Conservation (phyloP, 2,329 filamentous ascomycete species). For the Clonostachys sp. region DNA sequence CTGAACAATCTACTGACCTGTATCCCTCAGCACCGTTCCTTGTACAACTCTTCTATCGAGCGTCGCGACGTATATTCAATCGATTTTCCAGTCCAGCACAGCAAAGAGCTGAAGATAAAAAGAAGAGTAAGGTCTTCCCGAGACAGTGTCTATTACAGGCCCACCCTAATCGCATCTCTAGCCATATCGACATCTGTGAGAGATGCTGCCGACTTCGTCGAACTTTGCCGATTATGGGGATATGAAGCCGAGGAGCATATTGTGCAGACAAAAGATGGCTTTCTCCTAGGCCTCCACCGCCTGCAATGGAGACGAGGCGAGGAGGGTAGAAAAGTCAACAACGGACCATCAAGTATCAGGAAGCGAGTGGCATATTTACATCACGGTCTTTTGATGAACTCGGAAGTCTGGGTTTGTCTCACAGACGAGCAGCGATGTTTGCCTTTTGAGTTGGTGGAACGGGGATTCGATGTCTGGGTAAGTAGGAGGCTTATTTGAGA, state of each 20-base stretch:
- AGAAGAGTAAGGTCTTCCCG: constrained; percentile 42
- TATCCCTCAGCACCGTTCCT: constrained; percentile 63
- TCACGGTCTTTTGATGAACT: constrained; percentile 97
- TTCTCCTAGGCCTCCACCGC: constrained; percentile 84
- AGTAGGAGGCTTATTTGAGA: constrained; percentile 16
- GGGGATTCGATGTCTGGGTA: constrained; percentile 94
- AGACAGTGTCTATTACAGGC: background rate
- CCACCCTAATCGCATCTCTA: constrained; percentile 20
- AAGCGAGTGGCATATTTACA: constrained; percentile 93
- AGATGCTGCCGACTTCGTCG: constrained; percentile 85
- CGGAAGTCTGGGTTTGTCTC: constrained; percentile 94
- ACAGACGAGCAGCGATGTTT: constrained; percentile 83
- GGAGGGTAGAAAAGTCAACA: constrained; percentile 74
- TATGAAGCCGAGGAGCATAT: constrained; percentile 96
- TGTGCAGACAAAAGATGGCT: constrained; percentile 90
- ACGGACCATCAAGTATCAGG: constrained; percentile 58
- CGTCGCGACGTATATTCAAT: constrained; percentile 81
- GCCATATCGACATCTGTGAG: constrained; percentile 73
- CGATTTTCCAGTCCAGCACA: constrained; percentile 66
- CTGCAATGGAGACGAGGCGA: constrained; percentile 80
- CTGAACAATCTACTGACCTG: constrained; percentile 2
- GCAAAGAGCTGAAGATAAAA: constrained; percentile 62
- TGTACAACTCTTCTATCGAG: constrained; percentile 76
- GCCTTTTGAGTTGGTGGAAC: constrained; percentile 83
- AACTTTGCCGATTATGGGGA: constrained; percentile 86